A percentile compares a stretch with the other conserved stretches of the same genome.
phyloP scores from a whole-genome alignment of 2,329 filamentous ascomycete species.

The Calonectria fujianensis region DNA sequence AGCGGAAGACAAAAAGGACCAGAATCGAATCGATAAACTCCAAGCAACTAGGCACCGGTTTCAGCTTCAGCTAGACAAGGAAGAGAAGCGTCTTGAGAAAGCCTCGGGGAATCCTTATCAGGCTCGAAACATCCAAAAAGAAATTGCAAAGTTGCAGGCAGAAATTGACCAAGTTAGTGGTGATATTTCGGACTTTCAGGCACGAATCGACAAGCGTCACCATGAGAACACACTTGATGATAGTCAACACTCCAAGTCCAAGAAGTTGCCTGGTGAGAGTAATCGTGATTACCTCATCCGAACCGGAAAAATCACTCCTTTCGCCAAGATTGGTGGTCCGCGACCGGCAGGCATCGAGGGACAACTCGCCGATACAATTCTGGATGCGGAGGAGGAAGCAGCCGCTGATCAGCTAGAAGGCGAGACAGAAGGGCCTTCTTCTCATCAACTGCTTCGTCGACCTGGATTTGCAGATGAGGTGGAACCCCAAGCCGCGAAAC shows the following conservation, averaged over 20 bases:
- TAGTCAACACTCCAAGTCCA: slow-evolving; percentile 68
- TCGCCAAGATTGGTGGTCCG: slow-evolving; percentile 84
- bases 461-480: slow-evolving; percentile 78
- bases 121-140: slow-evolving; percentile 75
- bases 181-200: slow-evolving; percentile 87
- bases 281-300: slow-evolving; percentile 93
- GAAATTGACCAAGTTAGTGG: slow-evolving; percentile 79
- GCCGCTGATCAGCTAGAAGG: slow-evolving; percentile 64
- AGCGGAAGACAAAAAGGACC: slow-evolving; percentile 77
- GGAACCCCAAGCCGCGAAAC: slow-evolving; percentile 43
- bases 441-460: slow-evolving; percentile 83
- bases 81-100: slow-evolving; percentile 67
- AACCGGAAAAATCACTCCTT: slow-evolving; percentile 98
- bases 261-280: slow-evolving; percentile 85
- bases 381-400: slow-evolving; percentile 87
- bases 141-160: slow-evolving; percentile 79
- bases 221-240: slow-evolving; percentile 69
- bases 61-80: slow-evolving; percentile 77
- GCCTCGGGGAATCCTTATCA: slow-evolving; percentile 68
- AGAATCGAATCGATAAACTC: slow-evolving; percentile 77
- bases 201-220: slow-evolving; percentile 86
- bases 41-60: slow-evolving; percentile 75
- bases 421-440: slow-evolving; percentile 70
- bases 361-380: slow-evolving; percentile 83
- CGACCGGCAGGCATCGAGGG: slow-evolving; percentile 77